Base-by-base conservation (phyloP, 805 yeast genomes). In the Ogataea degrootiae region DNA sequence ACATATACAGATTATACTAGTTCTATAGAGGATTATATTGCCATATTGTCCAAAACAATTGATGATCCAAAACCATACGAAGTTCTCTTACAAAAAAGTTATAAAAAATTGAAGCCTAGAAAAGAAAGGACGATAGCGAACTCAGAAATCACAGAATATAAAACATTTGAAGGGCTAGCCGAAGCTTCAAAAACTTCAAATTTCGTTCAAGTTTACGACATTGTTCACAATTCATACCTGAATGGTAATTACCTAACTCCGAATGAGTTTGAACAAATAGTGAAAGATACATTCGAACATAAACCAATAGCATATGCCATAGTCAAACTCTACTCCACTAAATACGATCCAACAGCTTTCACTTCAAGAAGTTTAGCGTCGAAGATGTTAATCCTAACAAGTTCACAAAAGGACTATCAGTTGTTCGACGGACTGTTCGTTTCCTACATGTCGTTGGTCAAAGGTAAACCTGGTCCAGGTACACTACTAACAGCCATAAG, bases 371-470 rank as follows among this genome's bases (percentile, higher is more conserved):
- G 61, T 12, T 43, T 56, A 8, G 54, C 51, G 19, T 26, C 31
- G 9, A 45, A 47, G 8, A 41, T 63, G 14, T 26, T 63, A 22
- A 38, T 41, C 39, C 44, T 58, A n/a, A 50, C 61, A 5, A 54
- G 43, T 42, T 37, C 46, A 31, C 47, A 53, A 50, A 49, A 52
- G 42, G 63, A 62, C 46, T 60, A 44, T 40, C 44, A 44, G 34
- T 46, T 61, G 23, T 62, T 64, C 43, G 57, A 57, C 41, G 42
- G 48, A 35, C 22, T 61, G 2, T 63, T 60, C 11, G 31, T 26
- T 26, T 26, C 31, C 12, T 26, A 26, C 31, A 26, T 26, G 31
- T 26, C 31, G 9, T 9, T 26, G 31, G 31, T 26, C 31, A 26
- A 26, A 26, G 48, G 48, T 41, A 44, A 23, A 9, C 51, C 48